Evolutionary conservation across 73 alveolate genomes (phyloP).

Genomic region (Diophrys appendiculata): DNA sequence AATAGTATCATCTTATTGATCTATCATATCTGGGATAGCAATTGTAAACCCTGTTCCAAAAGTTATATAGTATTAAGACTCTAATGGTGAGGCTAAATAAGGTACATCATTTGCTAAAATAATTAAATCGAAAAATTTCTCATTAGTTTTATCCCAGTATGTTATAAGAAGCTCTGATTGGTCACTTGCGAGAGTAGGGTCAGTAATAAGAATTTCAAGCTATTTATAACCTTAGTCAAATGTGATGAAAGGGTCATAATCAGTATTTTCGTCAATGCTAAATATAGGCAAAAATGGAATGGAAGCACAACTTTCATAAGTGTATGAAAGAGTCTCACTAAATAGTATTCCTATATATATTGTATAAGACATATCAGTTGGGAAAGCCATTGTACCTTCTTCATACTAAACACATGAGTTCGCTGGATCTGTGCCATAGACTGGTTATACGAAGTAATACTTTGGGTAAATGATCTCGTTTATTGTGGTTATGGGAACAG

Average conservation of each 20-base stretch:
- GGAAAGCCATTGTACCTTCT: no score
- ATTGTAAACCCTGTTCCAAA: not conserved
- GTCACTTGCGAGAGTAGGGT: not conserved
- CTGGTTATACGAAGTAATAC: no score
- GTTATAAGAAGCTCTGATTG: not conserved
- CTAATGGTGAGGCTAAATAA: not conserved
- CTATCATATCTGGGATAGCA: not conserved
- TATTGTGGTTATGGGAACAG: no score
- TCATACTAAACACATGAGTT: no score
- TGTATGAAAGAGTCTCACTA: not conserved
- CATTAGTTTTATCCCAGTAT: not conserved
- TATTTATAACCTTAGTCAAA: not conserved
- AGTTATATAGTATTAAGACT: not conserved
- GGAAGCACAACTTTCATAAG: not conserved
- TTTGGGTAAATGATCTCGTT: no score
- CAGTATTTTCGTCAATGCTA: not conserved
- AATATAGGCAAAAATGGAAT: not conserved
- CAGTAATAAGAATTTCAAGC: not conserved
- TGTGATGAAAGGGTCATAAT: not conserved
- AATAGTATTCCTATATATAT: not conserved
- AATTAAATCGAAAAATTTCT: not conserved
- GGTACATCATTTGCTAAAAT: not conserved
- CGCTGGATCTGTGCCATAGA: no score
- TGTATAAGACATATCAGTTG: no score
- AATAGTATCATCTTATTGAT: not conserved